Base-by-base conservation (phyloP, 2,329 filamentous ascomycete species). In the Trichophyton equinum region DNA sequence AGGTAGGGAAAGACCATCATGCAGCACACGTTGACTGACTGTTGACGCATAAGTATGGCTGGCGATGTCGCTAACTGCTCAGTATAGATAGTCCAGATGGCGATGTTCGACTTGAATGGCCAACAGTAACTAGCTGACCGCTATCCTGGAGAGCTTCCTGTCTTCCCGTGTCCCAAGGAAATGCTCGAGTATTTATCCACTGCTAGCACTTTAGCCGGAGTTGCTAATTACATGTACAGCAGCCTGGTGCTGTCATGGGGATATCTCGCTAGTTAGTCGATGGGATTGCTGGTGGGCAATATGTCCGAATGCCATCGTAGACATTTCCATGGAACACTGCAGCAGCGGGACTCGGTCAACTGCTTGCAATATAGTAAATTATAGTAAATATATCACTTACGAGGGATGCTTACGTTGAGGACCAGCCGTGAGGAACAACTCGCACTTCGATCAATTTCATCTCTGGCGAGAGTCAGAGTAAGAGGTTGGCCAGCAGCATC, bases 281-380 rank as follows among this genome's bases (percentile, higher is more conserved):
- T 38, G 33, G 33, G 9, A 38, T 38, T 38, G 33, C 33, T 38
- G 51, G 15, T 55, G n/a, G n/a, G 27, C 18, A 55, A 55, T 55
- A 55, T 55, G 27, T 55, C 51, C 51, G 51, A 36, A 33, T 55
- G 30, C n/a, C 30, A 20, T 55, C 51, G 51, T 55, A 55, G 30
- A 55, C 38, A 55, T 55, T 55, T 33, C n/a, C 2, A 36, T 27
- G 9, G 8, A 3, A 36, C 8, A 15, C 8, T 15, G 22, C 46
- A 27, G 46, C 20, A 25, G 20, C 22, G 46, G 46, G 3, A 25
- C 46, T 13, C 2, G 20, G 33, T 38, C 33, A 15, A 27, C 25
- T 51, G 20, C 20, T 25, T 51, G 46, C 46, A 51, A 27, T 15
- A 51, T 51, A 51, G 5, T 15, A 4, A 18, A 44, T 44, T 15